Percentiles rank a stretch among this genome's conserved stretches.
phyloP scores from a whole-genome alignment of 1,139 yeast genomes.

The Arxiozyma heterogenica region DNA sequence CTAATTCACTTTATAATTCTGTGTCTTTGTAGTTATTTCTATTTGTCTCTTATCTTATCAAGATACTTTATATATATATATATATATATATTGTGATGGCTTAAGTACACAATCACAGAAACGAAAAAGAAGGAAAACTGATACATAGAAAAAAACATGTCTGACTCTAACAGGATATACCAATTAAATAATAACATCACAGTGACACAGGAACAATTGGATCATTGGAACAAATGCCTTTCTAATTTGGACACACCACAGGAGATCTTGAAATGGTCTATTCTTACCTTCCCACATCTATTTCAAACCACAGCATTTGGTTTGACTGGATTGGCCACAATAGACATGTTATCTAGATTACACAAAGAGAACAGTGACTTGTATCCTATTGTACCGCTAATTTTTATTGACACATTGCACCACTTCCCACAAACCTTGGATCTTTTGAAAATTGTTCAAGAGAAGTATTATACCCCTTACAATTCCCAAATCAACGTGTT shows the following conservation, averaged over 20 bases:
- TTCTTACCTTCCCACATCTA: slow-evolving; percentile 67
- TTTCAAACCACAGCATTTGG: slow-evolving; percentile 96
- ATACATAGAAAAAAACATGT: neutral
- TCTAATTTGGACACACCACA: slow-evolving; percentile 46
- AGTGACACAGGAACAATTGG: slow-evolving; percentile 44
- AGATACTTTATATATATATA: no score
- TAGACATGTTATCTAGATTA: slow-evolving; percentile 70
- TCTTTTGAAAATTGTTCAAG: slow-evolving; percentile 51
- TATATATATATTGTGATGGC: no score
- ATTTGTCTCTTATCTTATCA: no score
- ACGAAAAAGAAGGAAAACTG: no score
- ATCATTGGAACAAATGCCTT: slow-evolving; percentile 55
- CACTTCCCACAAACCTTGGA: slow-evolving; percentile 89
- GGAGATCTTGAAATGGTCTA: slow-evolving; percentile 75
- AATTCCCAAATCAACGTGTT: slow-evolving; percentile 47
- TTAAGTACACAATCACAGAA: no score
- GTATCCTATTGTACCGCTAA: slow-evolving; percentile 47
- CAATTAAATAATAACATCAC: slow-evolving; percentile 23
- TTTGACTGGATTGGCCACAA: slow-evolving; percentile 77
- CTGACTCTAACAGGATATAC: neutral
- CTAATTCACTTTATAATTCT: no score
- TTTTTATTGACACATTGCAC: slow-evolving; percentile 82
- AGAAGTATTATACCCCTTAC: slow-evolving; percentile 38
- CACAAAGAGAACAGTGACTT: slow-evolving; percentile 16
- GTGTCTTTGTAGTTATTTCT: no score